Base-by-base conservation (phyloP, 192 early-diverging fungal genomes). In the Dissophora ornata region DNA sequence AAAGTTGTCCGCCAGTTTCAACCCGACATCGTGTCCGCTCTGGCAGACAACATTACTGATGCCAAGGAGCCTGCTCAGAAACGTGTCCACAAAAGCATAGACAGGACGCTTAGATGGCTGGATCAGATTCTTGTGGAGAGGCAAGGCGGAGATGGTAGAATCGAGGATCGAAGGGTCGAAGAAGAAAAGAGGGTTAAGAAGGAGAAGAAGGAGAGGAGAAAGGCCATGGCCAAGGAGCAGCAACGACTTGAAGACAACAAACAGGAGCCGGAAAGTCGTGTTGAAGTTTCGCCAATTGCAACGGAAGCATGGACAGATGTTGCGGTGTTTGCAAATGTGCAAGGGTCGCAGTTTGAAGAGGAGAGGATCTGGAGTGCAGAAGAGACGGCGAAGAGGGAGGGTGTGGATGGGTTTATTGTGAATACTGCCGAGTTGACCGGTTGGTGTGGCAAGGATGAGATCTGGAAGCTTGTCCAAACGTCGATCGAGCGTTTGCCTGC, bases 91-190 rank as follows among this genome's bases (percentile, higher is more conserved):
- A 81, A 79, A 55, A 84, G 84, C 26, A 74, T 88, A 15, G 80
- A 86, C 51, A 42, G 87, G 46, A 80, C 84, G 1, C 49, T 83
- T 7, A 77, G 70, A 25, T 87, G 86, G 87, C 48, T 88, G 52
- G 85, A 86, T 50, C 61, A 80, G 36, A 59, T 66, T 18, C 45
- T 75, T 30, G n/a, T 45, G 49, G 71, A 61, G 44, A 15, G 71
- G 12, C 32, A 45, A 12, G 71, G 71, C 2, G 29, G 38, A 11
- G 71, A 75, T 47, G 71, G 71, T 2, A 54, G 29, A 18, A 40
- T 49, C 18, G 48, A 36, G 13, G 71, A 75, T 60, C 47, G 62
- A 2, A 16, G 18, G 15, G 12, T 36, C 13, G 62, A 75, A n/a
- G 57, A 65, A n/a, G 62, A 60, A 33, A 75, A 75, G 57, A 58